Evolutionary conservation across 2,329 filamentous ascomycete species (phyloP).

Genomic region (Epichloe glyceriae): DNA sequence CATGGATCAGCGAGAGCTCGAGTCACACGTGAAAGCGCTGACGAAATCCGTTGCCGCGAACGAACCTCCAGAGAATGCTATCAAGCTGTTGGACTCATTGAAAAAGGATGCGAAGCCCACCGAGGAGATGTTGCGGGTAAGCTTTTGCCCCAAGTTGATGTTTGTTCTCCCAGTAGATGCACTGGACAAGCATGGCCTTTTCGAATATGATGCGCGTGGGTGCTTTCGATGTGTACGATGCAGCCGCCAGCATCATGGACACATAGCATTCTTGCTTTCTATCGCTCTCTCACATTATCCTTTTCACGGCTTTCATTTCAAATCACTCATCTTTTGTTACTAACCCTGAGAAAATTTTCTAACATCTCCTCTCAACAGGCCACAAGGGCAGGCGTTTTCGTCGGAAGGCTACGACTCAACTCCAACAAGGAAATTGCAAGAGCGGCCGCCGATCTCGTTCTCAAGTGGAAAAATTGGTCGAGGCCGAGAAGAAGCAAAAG

Average conservation of each 20-base stretch:
- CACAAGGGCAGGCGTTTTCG: slow-evolving; percentile 81
- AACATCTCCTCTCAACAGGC: slow-evolving; percentile 29
- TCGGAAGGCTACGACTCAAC: slow-evolving; percentile 70
- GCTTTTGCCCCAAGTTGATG: slow-evolving; percentile 16
- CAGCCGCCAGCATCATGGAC: too few relatives aligned
- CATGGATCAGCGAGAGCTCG: slow-evolving; percentile 76
- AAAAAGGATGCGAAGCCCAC: slow-evolving; percentile 72
- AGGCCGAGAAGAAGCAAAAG: slow-evolving; percentile 43
- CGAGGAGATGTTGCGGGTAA: slow-evolving; percentile 75
- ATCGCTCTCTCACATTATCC: too few relatives aligned
- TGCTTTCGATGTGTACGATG: not conserved
- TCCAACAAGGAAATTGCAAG: slow-evolving; percentile 69
- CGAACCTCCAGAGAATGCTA: slow-evolving; percentile 58
- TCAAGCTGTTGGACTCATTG: slow-evolving; percentile 63
- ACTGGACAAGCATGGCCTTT: too few relatives aligned
- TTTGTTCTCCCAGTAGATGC: too few relatives aligned
- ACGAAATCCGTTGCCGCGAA: slow-evolving; percentile 65
- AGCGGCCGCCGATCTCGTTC: slow-evolving; percentile 69
- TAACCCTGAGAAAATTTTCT: not conserved
- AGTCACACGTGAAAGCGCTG: slow-evolving; percentile 63
- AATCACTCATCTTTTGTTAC: too few relatives aligned
- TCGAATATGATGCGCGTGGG: not conserved
- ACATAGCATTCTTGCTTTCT: too few relatives aligned
- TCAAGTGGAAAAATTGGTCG: slow-evolving; percentile 77
- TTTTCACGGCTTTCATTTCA: too few relatives aligned